phyloP scores from a whole-genome alignment of 495 filamentous ascomycete genomes.

The Hypoxylon cercidicola region DNA sequence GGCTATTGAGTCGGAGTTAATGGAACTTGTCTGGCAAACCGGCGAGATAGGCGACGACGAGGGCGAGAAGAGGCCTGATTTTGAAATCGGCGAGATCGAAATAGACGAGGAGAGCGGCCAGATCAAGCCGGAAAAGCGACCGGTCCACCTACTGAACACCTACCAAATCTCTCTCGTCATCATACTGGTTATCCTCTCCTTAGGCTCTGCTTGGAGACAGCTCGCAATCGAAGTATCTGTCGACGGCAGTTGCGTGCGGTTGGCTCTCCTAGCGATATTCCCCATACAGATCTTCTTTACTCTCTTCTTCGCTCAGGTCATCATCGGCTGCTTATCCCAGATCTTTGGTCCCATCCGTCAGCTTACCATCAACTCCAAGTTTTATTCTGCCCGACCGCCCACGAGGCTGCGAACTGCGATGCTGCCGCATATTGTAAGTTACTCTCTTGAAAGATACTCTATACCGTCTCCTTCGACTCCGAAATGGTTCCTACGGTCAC shows the following conservation, averaged over 20 bases:
- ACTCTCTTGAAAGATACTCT: not conserved
- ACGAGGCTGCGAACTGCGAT: slow-evolving; percentile 61
- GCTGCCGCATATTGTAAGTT: slow-evolving; percentile 67
- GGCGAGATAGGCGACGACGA: slow-evolving; percentile 60
- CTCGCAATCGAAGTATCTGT: slow-evolving; percentile 74
- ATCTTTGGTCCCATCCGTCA: slow-evolving; percentile 78
- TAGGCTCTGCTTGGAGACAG: slow-evolving; percentile 74
- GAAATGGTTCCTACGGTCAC: not conserved
- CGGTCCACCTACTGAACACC: slow-evolving; percentile 73
- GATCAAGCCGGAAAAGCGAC: slow-evolving; percentile 68
- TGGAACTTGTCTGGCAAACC: slow-evolving; percentile 76
- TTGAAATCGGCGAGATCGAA: slow-evolving; percentile 58
- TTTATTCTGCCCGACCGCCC: slow-evolving; percentile 75
- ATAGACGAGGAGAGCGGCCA: slow-evolving; percentile 78
- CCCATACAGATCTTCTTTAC: slow-evolving; percentile 84
- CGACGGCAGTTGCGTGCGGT: slow-evolving; percentile 67
- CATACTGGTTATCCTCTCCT: slow-evolving; percentile 66
- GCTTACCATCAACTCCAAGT: slow-evolving; percentile 78
- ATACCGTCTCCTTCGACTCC: not conserved
- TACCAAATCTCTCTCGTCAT: slow-evolving; percentile 72
- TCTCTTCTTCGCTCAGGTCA: slow-evolving; percentile 78
- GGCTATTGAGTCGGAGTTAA: slow-evolving; percentile 75
- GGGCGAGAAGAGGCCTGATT: slow-evolving; percentile 56
- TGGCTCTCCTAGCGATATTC: slow-evolving; percentile 69
- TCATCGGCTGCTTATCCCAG: slow-evolving; percentile 78